Conservation (phyloP, 1,284 basidiomycete species). For the Apiotrichum porosum region DNA sequence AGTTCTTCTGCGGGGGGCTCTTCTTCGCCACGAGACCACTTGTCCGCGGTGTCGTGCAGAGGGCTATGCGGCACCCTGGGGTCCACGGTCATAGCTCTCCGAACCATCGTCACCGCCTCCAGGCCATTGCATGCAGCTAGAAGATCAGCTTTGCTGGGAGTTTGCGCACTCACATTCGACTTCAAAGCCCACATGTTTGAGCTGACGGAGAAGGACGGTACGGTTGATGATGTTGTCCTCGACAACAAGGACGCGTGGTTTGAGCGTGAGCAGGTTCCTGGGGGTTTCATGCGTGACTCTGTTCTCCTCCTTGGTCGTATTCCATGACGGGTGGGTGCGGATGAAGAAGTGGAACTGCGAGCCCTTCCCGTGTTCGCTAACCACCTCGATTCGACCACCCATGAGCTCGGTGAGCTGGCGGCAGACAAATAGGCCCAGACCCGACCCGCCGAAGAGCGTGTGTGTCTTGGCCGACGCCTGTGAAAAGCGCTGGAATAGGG, state of each 20-base stretch:
- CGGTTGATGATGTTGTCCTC: conserved; percentile 45
- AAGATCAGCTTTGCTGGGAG: background rate
- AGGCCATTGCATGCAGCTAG: conserved; percentile 46
- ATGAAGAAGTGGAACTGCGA: conserved; percentile 48
- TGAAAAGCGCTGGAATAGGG: conserved; percentile 29
- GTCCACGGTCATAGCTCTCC: conserved; percentile 23
- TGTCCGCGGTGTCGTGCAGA: too few species aligned
- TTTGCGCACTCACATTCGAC: conserved; percentile 5
- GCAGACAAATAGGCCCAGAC: conserved; percentile 31
- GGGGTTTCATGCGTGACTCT: too few species aligned
- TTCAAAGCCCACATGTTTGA: conserved; percentile 12
- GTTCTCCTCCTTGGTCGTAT: background rate
- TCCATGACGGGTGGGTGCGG: background rate
- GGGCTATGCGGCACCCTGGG: too few species aligned
- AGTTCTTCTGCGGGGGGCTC: background rate
- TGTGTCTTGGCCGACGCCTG: conserved; percentile 26
- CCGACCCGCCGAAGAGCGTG: conserved; percentile 29
- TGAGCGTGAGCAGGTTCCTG: conserved; percentile 1
- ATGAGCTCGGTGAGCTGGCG: conserved; percentile 25
- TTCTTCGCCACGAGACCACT: too few species aligned
- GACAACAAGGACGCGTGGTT: conserved; percentile 26
- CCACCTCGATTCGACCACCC: conserved; percentile 28
- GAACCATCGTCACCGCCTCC: conserved; percentile 47
- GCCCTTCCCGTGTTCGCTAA: conserved; percentile 18
- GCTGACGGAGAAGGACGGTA: conserved; percentile 21